Base-by-base conservation (phyloP, 768 basidiomycete species). In the Russula earlei region DNA sequence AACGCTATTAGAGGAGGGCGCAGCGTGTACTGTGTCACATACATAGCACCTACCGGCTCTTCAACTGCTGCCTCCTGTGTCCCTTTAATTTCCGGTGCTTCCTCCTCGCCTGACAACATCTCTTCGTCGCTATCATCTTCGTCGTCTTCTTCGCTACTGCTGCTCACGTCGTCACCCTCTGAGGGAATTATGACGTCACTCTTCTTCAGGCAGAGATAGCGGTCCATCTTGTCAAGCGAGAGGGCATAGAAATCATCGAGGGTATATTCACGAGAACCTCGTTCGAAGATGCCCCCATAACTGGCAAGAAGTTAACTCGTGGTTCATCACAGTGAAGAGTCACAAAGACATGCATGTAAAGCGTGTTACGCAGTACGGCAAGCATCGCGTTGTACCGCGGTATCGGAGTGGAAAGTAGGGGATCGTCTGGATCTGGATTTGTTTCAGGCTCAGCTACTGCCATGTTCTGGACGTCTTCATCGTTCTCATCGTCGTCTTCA, bases 301-400 rank as follows among this genome's bases (percentile, higher is more conserved):
- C 89, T 88, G 17, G n/a, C 29, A 12, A 49, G 36, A 20, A 56
- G 3, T 31, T 56, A 41, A 42, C 50, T n/a, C 6, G 4, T n/a
- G 10, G 27, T 33, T 31, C 10, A 25, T 45, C 36, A 31, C 38
- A 60, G 14, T 4, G 29, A 12, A 17, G 29, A 24, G 2, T 22
- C 15, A n/a, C 38, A 22, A 50, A 25, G 14, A 71, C 87, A 19
- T 55, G 90, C 88, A 94, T 84, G 69, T 88, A 94, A 1, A 95
- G 72, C 0, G 86, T 91, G 66, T 91, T 94, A 20, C 83, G 78
- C 41, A 91, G 74, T 7, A 93, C 83, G 0, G 90, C 82, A 7
- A 93, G 73, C 91, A 95, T 93, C 4, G 89, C 78, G 63, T 94
- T 95, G 68, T 93, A 94, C 8, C 90, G 76, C 1, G 83, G 75